These are phyloP conservation scores for Tephrocybe sp. DNA, from an alignment of 768 basidiomycete genomes.

Conservation along the genomic window DNA sequence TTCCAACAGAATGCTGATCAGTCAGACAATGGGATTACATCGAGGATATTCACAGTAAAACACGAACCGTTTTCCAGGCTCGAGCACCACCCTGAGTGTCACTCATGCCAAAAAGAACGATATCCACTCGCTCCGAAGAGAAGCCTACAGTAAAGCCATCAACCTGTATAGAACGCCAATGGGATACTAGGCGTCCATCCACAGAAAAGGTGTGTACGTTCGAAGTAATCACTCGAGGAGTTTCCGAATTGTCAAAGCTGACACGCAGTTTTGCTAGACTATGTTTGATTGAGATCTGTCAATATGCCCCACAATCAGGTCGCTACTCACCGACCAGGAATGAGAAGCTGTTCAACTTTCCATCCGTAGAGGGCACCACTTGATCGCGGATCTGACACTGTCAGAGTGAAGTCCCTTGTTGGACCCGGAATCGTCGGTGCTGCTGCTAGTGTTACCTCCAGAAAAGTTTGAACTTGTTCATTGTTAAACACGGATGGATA, in stretches of 20 bases:
- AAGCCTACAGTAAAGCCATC: slow-evolving; percentile 14
- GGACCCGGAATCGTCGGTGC: slow-evolving; percentile 9
- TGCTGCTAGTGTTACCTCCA: slow-evolving; percentile 33
- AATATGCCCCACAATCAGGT: not conserved
- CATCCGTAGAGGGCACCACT: slow-evolving; percentile 72
- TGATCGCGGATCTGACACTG: slow-evolving; percentile 66
- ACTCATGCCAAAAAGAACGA: slow-evolving; percentile 12
- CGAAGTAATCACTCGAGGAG: slow-evolving; percentile 21
- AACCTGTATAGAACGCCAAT: slow-evolving; percentile 15
- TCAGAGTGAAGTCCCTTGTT: slow-evolving; percentile 59
- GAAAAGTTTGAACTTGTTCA: slow-evolving; percentile 50
- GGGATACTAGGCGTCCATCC: slow-evolving; percentile 16
- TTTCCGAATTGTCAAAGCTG: slow-evolving; percentile 7
- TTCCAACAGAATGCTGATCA: not conserved
- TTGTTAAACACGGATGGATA: slow-evolving; percentile 60
- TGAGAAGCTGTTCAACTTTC: slow-evolving; percentile 51
- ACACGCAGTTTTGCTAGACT: slow-evolving; percentile 34
- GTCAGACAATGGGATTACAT: not conserved
- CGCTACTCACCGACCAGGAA: slow-evolving; percentile 62
- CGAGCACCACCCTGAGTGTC: not conserved
- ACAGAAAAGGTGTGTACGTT: slow-evolving; percentile 31
- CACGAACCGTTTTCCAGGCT: slow-evolving; percentile 7
- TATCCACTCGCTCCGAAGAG: slow-evolving; percentile 1
- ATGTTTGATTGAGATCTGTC: not conserved
- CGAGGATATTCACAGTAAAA: not conserved